These are phyloP conservation scores for Aspergillus sp. DNA, from an alignment of 2,329 filamentous ascomycete genomes.

Conservation along the genomic window DNA sequence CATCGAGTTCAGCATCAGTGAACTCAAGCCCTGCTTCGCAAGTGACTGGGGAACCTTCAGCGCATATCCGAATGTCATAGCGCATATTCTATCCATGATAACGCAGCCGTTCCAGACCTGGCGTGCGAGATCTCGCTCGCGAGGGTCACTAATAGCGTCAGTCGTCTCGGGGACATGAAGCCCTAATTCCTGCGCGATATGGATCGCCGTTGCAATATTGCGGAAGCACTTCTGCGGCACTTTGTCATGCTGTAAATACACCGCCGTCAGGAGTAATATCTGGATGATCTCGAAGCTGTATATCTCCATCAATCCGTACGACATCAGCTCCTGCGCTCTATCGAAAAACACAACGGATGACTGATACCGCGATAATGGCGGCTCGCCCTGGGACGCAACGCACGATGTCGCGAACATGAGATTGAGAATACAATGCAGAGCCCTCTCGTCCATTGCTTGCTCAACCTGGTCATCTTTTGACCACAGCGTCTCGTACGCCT, in stretches of 20 bases:
- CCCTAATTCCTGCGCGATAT: background rate
- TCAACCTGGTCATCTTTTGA: background rate
- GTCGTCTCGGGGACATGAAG: background rate
- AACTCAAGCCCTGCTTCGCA: background rate
- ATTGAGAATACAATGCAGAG: background rate
- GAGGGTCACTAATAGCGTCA: background rate
- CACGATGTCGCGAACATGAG: background rate
- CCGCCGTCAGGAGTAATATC: background rate
- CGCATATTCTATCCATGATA: background rate
- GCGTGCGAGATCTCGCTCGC: background rate
- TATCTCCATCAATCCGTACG: background rate
- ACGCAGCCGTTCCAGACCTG: background rate
- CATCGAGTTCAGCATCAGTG: background rate
- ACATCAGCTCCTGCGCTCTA: background rate
- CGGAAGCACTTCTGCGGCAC: background rate
- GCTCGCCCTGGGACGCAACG: background rate
- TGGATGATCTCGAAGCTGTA: background rate
- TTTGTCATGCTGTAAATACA: background rate
- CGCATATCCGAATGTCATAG: background rate
- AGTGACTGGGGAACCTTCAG: background rate
- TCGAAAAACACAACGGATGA: background rate
- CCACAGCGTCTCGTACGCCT: background rate
- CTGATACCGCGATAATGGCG: background rate
- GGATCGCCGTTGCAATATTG: background rate
- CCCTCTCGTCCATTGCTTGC: background rate